Evolutionary conservation across 106 monocot species (phyloP).

Genomic region (Dendrobium huoshanense): DNA sequence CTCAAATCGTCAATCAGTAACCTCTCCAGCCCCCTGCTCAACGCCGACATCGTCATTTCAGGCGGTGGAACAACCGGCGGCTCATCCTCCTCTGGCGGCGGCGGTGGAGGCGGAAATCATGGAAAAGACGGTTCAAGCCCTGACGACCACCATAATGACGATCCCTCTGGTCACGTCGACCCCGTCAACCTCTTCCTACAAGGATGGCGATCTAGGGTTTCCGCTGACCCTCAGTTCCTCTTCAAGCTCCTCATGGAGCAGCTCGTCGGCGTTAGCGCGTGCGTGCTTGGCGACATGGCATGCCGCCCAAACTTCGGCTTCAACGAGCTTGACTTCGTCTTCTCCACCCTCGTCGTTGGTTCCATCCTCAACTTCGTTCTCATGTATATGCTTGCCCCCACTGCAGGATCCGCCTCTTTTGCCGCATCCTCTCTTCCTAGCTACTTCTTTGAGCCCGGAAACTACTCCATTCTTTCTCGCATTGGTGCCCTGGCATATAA

Average conservation of each 20-base stretch:
- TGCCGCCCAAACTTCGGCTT: conserved; percentile 80
- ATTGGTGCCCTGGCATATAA: conserved; percentile 53
- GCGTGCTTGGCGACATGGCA: conserved; percentile 77
- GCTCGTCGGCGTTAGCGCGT: conserved; percentile 63
- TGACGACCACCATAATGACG: background rate
- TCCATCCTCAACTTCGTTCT: conserved; percentile 82
- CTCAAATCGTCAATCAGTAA: background rate
- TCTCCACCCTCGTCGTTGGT: conserved; percentile 82
- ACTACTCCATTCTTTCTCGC: conserved; percentile 36
- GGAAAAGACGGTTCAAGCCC: background rate
- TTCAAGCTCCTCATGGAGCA: conserved; percentile 92
- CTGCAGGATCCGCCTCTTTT: conserved; percentile 13
- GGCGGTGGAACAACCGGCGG: conserved; percentile 17
- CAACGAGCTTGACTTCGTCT: conserved; percentile 85
- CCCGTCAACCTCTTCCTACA: conserved; percentile 42
- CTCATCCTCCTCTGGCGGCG: conserved; percentile 8
- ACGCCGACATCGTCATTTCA: background rate
- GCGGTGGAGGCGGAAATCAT: conserved; percentile 7
- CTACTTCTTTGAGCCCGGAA: conserved; percentile 68
- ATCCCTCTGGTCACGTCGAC: conserved; percentile 3
- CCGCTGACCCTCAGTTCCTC: conserved; percentile 75
- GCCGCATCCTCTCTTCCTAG: conserved; percentile 33
- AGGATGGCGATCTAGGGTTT: conserved; percentile 74
- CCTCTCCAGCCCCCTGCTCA: conserved; percentile 1
- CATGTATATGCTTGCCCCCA: conserved; percentile 83